These are phyloP conservation scores for Pleurozium schreberi DNA, from an alignment of 225 moss, liverwort and hornwort species.

Conservation along the genomic window DNA sequence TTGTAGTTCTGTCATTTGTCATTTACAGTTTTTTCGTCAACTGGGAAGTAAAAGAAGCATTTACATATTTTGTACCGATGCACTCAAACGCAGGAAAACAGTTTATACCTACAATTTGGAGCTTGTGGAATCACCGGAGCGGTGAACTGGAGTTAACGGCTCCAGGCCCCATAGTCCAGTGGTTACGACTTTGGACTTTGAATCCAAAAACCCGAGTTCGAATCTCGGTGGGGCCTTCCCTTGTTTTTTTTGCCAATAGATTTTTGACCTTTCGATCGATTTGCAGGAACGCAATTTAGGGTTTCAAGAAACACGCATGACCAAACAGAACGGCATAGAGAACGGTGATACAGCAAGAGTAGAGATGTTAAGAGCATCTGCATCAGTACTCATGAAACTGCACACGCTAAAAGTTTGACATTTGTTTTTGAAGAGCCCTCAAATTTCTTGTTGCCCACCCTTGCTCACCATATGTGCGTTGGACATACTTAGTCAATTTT, in stretches of 20 bases:
- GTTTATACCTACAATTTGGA: accelerated
- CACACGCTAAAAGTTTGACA: neutral
- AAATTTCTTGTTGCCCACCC: no score
- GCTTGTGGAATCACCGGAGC: accelerated
- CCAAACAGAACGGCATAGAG: neutral
- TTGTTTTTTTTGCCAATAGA: accelerated
- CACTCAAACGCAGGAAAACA: accelerated
- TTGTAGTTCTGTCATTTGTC: neutral
- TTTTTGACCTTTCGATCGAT: neutral
- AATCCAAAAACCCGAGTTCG: conserved; percentile 90
- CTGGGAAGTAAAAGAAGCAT: neutral
- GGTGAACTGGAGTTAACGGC: accelerated
- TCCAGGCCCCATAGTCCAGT: conserved; percentile 46
- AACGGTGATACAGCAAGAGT: neutral
- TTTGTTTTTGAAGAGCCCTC: neutral
- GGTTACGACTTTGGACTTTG: conserved; percentile 86
- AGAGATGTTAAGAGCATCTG: neutral
- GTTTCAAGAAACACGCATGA: neutral
- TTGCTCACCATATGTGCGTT: neutral
- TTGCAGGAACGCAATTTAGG: no score
- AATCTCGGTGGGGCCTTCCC: conserved; percentile 58
- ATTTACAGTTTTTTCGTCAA: neutral
- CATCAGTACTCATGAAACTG: neutral
- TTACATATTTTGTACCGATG: neutral
- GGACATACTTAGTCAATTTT: neutral